Percentiles rank a stretch among this genome's conserved stretches.
phyloP scores from a whole-genome alignment of 371 early-diverging fungal genomes.

The Mortierella sp. region DNA sequence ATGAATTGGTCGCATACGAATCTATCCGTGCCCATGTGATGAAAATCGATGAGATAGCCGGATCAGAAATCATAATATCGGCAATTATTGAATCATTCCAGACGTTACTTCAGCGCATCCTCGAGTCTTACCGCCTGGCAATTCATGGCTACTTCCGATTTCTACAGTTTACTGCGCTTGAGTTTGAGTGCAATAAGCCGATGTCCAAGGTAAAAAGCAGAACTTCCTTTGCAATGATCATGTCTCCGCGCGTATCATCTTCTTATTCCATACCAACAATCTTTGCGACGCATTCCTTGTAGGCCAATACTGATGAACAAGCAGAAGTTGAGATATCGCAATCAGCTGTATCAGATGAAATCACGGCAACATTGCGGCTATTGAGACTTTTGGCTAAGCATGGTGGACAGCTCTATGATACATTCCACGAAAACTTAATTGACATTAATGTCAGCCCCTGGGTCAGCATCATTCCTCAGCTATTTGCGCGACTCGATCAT shows the following conservation, averaged over 20 bases:
- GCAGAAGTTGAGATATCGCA: conserved; percentile 28
- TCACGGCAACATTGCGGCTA: conserved; percentile 76
- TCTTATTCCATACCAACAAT: neutral
- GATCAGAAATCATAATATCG: conserved; percentile 6
- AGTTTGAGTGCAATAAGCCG: conserved; percentile 42
- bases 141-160: conserved; percentile 51
- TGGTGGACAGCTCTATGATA: conserved; percentile 63
- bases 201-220: conserved; percentile 35
- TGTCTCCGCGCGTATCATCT: neutral
- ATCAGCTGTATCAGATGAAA: conserved; percentile 55
- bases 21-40: conserved; percentile 34
- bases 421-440: conserved; percentile 60
- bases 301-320: conserved; percentile 39
- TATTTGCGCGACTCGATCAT: conserved; percentile 82
- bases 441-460: conserved; percentile 69
- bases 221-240: neutral
- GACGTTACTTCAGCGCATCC: conserved; percentile 32
- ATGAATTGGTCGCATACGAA: conserved; percentile 35
- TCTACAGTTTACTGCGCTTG: conserved; percentile 44
- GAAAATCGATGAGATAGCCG: conserved; percentile 23
- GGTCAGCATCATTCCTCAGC: conserved; percentile 83
- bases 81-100: conserved; percentile 34
- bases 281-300: neutral
- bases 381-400: conserved; percentile 76
- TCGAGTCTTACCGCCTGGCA: conserved; percentile 42